phyloP scores from a whole-genome alignment of 257 asterid genomes.

The Scutellaria minor region DNA sequence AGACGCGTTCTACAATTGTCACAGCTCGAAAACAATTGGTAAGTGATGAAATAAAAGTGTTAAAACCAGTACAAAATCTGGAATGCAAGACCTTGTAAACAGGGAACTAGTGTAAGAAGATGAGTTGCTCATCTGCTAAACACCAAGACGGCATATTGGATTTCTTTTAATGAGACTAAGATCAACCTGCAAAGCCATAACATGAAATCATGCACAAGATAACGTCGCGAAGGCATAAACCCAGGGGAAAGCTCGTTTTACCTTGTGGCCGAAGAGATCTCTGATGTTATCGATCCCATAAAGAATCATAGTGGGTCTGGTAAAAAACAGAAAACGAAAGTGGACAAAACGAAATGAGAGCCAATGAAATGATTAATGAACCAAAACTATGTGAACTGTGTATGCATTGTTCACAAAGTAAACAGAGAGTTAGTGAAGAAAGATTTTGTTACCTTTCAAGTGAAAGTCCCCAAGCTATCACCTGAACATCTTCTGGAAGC shows the following conservation, averaged over 20 bases:
- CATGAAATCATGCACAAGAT: slow-evolving; percentile 13
- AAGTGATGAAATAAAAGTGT: not conserved
- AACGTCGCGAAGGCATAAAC: not conserved
- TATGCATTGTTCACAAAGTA: not conserved
- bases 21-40: not conserved
- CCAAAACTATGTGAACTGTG: not conserved
- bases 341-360: not conserved
- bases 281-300: slow-evolving; percentile 89
- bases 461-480: slow-evolving; percentile 99
- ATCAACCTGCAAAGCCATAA: slow-evolving; percentile 69
- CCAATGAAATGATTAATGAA: no score
- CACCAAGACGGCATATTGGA: slow-evolving; percentile 80
- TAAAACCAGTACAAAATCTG: not conserved
- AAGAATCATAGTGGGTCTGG: slow-evolving; percentile 95
- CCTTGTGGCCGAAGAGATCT: slow-evolving; percentile 98
- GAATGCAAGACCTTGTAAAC: not conserved
- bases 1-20: no score
- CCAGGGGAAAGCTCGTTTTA: slow-evolving; percentile 26
- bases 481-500: slow-evolving; percentile 93
- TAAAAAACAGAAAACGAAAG: slow-evolving; percentile 9
- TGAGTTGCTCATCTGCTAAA: slow-evolving; percentile 28
- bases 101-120: no score
- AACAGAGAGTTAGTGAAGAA: no score
- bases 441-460: slow-evolving; percentile 74
- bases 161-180: slow-evolving; percentile 80